Evolutionary conservation across 106 monocot species (phyloP), one percentile per base, ranked within the genome.

Genomic region (Xerophyta viscosa): DNA sequence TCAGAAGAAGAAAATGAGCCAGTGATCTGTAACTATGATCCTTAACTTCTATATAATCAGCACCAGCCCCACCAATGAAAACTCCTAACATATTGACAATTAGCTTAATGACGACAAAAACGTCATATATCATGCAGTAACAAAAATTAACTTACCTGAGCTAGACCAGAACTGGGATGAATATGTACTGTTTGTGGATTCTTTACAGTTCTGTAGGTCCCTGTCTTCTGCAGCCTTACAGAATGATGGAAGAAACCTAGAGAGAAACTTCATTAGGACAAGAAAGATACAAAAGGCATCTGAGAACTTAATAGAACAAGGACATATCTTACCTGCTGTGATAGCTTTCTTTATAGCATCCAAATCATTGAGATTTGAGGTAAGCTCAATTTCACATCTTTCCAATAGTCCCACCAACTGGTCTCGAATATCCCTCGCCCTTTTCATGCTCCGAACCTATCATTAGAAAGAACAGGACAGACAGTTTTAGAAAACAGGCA

Each of bases 371-470:
- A 60, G 52, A 62, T 81, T 81, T 46, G 94, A 70, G 24, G 55
- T 72, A 15, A 69, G 30, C 62, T 94, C 94, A 61, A 88, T 94
- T 52, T 88, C 94, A 46, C 88, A 88, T 63, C 88, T 81, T 55
- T 94, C 94, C 56, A 94, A 69, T 20, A 94, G 88, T 8, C 93
- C 93, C 47, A 84, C 88, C 39, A 94, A 58, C 46, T 94, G 88
- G 48, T 94, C 84, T 52, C 88, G 67, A 27, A 94, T 84, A 61
- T 94, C 88, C 48, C 84, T 60, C 6, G 84, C 88, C 20, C 94
- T 73, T 71, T 94, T 88, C 94, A 94, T 88, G 45, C 94, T 94
- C 43, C 88, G 57, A 0, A 94, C 88, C 93, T 93, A 55, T n/a
- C n/a, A 20, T 48, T 63, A 20, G 30, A 3, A 0, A 5, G 50